Conservation (phyloP, 768 basidiomycete species). For the Serendipita sp. region DNA sequence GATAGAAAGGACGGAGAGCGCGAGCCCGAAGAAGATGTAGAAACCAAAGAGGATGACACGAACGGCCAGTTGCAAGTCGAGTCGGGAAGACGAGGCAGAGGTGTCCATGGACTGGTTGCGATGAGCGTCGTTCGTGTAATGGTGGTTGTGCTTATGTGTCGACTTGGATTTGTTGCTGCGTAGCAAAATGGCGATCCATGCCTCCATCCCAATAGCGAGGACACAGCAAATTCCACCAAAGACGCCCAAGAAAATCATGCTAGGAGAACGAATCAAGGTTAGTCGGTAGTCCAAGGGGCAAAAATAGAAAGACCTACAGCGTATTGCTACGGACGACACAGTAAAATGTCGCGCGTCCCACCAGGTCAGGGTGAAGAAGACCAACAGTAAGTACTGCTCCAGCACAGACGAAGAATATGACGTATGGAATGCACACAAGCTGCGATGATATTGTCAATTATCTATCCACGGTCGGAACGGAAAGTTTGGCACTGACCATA, state of each 20-base stretch:
- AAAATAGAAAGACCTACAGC: not conserved
- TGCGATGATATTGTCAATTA: not conserved
- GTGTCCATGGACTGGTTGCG: not conserved
- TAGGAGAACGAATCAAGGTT: not conserved
- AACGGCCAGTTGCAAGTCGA: conserved; percentile 6
- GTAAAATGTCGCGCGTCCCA: conserved; percentile 4
- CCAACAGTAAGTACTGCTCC: not conserved
- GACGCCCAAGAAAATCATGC: not conserved
- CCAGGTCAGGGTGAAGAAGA: not conserved
- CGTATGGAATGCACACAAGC: conserved; percentile 1
- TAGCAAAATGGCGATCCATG: conserved; percentile 6
- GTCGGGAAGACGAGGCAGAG: not conserved
- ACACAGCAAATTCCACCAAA: not conserved
- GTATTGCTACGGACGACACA: conserved; percentile 1
- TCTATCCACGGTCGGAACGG: not conserved
- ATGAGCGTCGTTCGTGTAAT: not conserved
- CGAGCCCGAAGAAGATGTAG: conserved; percentile 8
- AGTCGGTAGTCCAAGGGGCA: not conserved
- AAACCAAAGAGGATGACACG: conserved; percentile 7
- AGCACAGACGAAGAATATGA: not conserved
- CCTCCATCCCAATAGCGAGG: not conserved
- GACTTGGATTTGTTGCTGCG: not conserved
- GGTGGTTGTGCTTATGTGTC: not conserved
- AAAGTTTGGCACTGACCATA: not conserved
- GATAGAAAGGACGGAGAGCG: conserved; percentile 1